Percentiles rank a stretch among this genome's conserved stretches.
Conservation (phyloP, 805 yeast genomes). For the Candida michaelii region DNA sequence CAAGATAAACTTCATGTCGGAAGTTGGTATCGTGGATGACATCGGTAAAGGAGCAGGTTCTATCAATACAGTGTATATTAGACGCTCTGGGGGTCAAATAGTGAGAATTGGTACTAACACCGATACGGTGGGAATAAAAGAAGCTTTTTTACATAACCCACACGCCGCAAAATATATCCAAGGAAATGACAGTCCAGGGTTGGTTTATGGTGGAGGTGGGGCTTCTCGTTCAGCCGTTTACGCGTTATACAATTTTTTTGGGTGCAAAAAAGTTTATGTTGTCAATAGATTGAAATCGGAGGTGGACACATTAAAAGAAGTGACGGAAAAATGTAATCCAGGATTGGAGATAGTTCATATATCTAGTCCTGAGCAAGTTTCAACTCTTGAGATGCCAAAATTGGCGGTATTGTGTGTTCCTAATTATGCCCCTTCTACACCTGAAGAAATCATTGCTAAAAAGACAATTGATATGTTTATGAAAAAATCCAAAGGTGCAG, state of each 20-base stretch:
- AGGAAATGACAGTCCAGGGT: slow-evolving; percentile 21
- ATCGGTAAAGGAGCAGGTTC: slow-evolving; percentile 32
- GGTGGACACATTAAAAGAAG: slow-evolving; percentile 20
- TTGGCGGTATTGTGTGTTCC: slow-evolving; percentile 31
- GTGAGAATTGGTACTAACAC: slow-evolving; percentile 30
- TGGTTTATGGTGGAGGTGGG: slow-evolving; percentile 38
- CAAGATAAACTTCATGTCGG: slow-evolving; percentile 24
- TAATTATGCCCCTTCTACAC: slow-evolving; percentile 24
- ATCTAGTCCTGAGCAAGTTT: slow-evolving; percentile 24
- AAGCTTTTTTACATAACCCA: slow-evolving; percentile 20
- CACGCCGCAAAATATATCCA: slow-evolving; percentile 7
- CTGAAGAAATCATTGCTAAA: slow-evolving; percentile 24
- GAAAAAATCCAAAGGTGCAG: slow-evolving; percentile 23
- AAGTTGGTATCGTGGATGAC: slow-evolving; percentile 28
- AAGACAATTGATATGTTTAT: slow-evolving; percentile 27
- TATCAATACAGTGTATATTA: slow-evolving; percentile 31
- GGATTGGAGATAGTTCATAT: slow-evolving; percentile 26
- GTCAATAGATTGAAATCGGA: slow-evolving; percentile 30
- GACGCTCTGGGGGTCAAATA: slow-evolving; percentile 14
- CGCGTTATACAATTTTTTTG: slow-evolving; percentile 25
- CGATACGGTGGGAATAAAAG: slow-evolving; percentile 32
- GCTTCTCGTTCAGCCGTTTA: slow-evolving; percentile 34
- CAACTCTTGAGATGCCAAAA: slow-evolving; percentile 17
- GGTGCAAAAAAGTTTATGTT: slow-evolving; percentile 26
- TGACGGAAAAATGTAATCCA: slow-evolving; percentile 24